Evolutionary conservation across 2,329 filamentous ascomycete species (phyloP), one percentile per base, ranked within the genome.

Genomic region (Paraconiothyrium sp.): DNA sequence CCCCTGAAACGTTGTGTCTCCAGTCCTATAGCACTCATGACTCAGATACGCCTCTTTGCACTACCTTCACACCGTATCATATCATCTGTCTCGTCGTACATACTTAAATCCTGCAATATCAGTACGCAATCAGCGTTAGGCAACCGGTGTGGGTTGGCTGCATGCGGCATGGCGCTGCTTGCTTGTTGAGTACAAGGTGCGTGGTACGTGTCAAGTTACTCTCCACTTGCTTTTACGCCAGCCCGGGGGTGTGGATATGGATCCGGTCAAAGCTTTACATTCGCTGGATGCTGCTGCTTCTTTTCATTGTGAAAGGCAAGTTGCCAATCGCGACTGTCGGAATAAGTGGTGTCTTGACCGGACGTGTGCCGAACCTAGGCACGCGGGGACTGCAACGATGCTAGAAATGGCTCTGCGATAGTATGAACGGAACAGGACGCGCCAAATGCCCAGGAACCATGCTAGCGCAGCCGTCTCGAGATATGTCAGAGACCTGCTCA

Each of bases 201-300:
- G 52, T 61, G 60, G 24, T 54, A 66, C 64, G 64, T 68, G 69
- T 67, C 63, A 60, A 55, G 61, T 49, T 9, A 41, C 39, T 16
- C n/a, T 16, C 39, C 16, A 41, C 39, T 16, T 41, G 14, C 39
- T 50, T 58, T 34, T 43, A 50, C 52, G 54, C 51, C 58, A 57
- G 58, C 54, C 41, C 49, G 39, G 30, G 43, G 11, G 13, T 43
- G 43, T 47, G 54, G 39, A 14, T 14, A 11, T 46, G 52, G 52
- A 27, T 50, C 58, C 52, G 47, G 47, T 57, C 43, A 59, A 43
- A 8, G 27, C 16, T 37, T n/a, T 20, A 8, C n/a, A n/a, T 4
- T 44, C 9, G 8, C 10, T 44, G 24, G 4, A 32, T 16, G 34
- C 34, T 52, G 35, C 34, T 22, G 14, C 20, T 20, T 30, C 32